A percentile compares a stretch with the other conserved stretches of the same genome.
Evolutionary conservation across 495 filamentous ascomycete species (phyloP).

Genomic region (Stereocaulon alpinum): DNA sequence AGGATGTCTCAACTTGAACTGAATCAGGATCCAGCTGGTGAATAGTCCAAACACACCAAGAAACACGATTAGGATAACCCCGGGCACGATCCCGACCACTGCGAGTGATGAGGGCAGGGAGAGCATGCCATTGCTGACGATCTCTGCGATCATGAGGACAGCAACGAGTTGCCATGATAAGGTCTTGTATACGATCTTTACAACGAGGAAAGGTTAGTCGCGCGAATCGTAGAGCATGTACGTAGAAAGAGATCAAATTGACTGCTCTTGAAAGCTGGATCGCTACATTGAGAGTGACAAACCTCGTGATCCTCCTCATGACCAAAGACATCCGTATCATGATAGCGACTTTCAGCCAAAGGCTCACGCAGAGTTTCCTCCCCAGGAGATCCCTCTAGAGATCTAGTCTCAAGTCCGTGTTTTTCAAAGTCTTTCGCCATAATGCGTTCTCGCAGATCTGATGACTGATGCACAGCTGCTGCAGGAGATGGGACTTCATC

Average conservation of each 20-base stretch:
- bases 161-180: slow-evolving; percentile 44
- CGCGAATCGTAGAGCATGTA: background rate
- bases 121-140: slow-evolving; percentile 51
- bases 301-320: slow-evolving; percentile 30
- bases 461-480: background rate
- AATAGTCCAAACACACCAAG: slow-evolving; percentile 32
- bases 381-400: slow-evolving; percentile 2
- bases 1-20: slow-evolving; percentile 36
- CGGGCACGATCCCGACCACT: slow-evolving; percentile 47
- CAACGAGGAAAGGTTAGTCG: background rate
- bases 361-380: background rate
- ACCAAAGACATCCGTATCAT: slow-evolving; percentile 27
- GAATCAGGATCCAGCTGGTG: slow-evolving; percentile 31
- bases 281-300: background rate
- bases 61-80: slow-evolving; percentile 31
- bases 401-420: slow-evolving; percentile 6
- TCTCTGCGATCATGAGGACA: slow-evolving; percentile 53
- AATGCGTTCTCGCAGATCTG: background rate
- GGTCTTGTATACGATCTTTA: slow-evolving; percentile 47
- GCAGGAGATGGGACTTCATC: background rate
- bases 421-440: slow-evolving; percentile 14
- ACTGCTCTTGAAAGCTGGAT: background rate
- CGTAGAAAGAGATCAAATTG: background rate
- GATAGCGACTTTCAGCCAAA: slow-evolving; percentile 9
- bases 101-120: slow-evolving; percentile 45